Evolutionary conservation across 1,139 yeast species (phyloP).

Genomic region (Yamadazyma aaseri): DNA sequence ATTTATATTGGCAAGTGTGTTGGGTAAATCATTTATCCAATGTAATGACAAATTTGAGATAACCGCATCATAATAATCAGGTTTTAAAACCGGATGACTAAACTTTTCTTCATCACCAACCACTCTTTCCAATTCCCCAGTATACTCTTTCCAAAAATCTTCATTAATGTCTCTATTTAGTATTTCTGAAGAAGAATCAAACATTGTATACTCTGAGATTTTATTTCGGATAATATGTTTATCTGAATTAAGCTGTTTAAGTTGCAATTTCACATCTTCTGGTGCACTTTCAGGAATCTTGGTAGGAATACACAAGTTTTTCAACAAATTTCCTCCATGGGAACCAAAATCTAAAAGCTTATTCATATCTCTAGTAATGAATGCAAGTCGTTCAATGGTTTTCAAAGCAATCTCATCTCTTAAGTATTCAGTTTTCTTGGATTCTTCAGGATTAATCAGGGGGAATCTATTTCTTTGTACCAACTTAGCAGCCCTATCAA

Average conservation of each 20-base stretch:
- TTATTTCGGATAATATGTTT: conserved; percentile 49
- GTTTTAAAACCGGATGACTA: conserved; percentile 35
- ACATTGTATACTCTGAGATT: conserved; percentile 59
- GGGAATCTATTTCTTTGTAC: conserved; percentile 58
- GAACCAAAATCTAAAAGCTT: conserved; percentile 71
- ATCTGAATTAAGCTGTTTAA: conserved; percentile 50
- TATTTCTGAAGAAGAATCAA: conserved; percentile 59
- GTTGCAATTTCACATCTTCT: conserved; percentile 27
- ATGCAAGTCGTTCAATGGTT: conserved; percentile 73
- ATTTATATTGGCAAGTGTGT: conserved; percentile 55
- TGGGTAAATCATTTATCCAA: conserved; percentile 85
- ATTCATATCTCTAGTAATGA: conserved; percentile 63
- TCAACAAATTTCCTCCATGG: conserved; percentile 61
- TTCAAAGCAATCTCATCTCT: conserved; percentile 73
- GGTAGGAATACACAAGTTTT: conserved; percentile 34
- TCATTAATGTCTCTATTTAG: conserved; percentile 49
- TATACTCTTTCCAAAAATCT: conserved; percentile 36
- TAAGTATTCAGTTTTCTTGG: conserved; percentile 69
- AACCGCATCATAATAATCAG: conserved; percentile 67
- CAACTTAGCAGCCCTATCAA: conserved; percentile 61
- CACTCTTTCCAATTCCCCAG: conserved; percentile 43
- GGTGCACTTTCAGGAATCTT: conserved; percentile 26
- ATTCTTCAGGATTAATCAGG: conserved; percentile 39
- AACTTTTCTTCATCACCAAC: conserved; percentile 70
- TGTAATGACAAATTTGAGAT: conserved; percentile 73